phyloP scores from a whole-genome alignment of 768 basidiomycete species.

The Ramaria sp. region DNA sequence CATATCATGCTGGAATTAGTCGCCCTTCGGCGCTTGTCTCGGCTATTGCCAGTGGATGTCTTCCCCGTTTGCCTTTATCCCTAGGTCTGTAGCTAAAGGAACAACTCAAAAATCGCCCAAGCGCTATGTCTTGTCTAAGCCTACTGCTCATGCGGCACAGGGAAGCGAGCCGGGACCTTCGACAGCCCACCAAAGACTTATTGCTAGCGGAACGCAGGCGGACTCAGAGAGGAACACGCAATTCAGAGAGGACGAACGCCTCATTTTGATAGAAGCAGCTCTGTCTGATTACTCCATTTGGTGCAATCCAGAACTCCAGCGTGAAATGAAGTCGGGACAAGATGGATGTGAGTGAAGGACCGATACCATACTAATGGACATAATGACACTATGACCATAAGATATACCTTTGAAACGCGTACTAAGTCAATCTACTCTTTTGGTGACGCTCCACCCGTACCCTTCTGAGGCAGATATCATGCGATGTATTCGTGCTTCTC shows the following conservation, averaged over 20 bases:
- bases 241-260: constrained; percentile 33
- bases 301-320: constrained; percentile 45
- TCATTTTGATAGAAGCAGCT: constrained; percentile 41
- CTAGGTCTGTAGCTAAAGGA: constrained; percentile 1
- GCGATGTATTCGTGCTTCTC: constrained; percentile 47
- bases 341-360: constrained; percentile 39
- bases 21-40: too few species aligned
- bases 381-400: constrained; percentile 21
- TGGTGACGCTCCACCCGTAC: constrained; percentile 15
- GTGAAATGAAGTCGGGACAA: constrained; percentile 28
- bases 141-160: background rate
- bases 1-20: too few species aligned
- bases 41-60: background rate
- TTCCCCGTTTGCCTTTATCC: constrained; percentile 2
- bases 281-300: constrained; percentile 67
- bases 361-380: constrained; percentile 2
- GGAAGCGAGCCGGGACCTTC: background rate
- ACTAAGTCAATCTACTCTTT: constrained; percentile 27
- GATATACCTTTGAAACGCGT: constrained; percentile 54
- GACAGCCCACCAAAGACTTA: background rate
- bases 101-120: background rate
- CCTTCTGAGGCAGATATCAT: constrained; percentile 39
- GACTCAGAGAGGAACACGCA: background rate
- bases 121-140: background rate
- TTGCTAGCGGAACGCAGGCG: background rate